These are phyloP conservation scores for Protomyces lactucae-debilis DNA, from an alignment of 1,139 yeast species.

Conservation along the genomic window DNA sequence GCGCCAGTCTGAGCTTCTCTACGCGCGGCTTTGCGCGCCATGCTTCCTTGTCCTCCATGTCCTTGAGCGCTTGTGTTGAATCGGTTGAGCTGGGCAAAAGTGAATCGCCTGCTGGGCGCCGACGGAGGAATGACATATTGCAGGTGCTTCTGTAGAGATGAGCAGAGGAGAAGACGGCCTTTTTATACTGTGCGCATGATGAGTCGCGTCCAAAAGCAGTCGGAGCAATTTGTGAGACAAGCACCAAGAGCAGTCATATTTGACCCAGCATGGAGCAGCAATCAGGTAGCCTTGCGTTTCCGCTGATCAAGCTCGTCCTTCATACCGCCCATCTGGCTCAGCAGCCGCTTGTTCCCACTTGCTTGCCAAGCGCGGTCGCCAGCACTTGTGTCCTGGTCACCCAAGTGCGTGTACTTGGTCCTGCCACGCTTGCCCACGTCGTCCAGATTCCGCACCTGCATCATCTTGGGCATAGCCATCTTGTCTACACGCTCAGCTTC, in stretches of 20 bases:
- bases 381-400: constrained; percentile 31
- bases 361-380: not conserved
- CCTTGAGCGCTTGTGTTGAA: not conserved
- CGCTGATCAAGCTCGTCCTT: not conserved
- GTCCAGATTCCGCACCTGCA: constrained; percentile 34
- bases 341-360: not conserved
- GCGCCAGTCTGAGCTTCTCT: not conserved
- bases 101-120: not conserved
- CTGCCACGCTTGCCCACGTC: constrained; percentile 33
- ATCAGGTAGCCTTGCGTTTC: not conserved
- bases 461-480: constrained; percentile 36
- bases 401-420: constrained; percentile 32
- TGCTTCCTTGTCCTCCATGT: not conserved
- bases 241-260: no score
- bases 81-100: not conserved
- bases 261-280: no score
- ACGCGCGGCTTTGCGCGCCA: not conserved
- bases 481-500: constrained; percentile 39
- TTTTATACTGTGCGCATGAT: not conserved
- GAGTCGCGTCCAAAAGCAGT: not conserved
- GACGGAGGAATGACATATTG: not conserved
- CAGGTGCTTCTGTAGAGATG: not conserved
- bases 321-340: not conserved
- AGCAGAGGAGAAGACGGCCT: not conserved
- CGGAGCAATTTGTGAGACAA: not conserved